Evolutionary conservation across 495 filamentous ascomycete species (phyloP), one percentile per base, ranked within the genome.

Genomic region (Cercophora newfieldiana): DNA sequence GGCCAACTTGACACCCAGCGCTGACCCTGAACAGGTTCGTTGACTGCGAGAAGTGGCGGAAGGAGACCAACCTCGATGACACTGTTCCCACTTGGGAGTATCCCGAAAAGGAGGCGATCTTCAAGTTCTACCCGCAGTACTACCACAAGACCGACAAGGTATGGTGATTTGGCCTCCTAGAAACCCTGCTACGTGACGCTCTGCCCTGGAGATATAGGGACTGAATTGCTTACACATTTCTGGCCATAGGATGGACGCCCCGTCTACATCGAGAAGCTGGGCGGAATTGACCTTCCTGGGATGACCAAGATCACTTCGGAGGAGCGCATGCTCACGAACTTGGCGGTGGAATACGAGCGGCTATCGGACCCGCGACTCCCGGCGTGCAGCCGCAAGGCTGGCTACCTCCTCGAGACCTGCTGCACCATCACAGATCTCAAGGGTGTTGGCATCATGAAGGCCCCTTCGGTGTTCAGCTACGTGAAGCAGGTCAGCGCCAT

Each of bases 131-230:
- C 77, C 93, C 94, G 3, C 95, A 99, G 82, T 99, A 95, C 83
- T 99, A 99, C 78, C 95, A 99, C 86, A 97, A 96, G 82, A 99
- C 92, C 6, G 95, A 99, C 80, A 97, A 96, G 85, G 94, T 95
- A 79, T 29, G 78, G n/a, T 2, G 50, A 53, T 8, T 19, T n/a
- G n/a, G n/a, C n/a, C n/a, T n/a, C n/a, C n/a, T 57, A 29, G 24
- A 24, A 1, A n/a, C 63, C 4, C 31, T 49, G 19, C n/a, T 51
- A 28, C 54, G 4, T 22, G 12, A 21, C 28, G 14, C 19, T 54
- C 21, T n/a, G 26, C 5, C 28, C 19, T 31, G 25, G 19, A 6
- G 1, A 14, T 18, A n/a, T 16, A 37, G 24, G 4, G 22, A 18
- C 1, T 14, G 4, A 37, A 16, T 6, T 65, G 47, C 60, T 65